A percentile compares a stretch with the other conserved stretches of the same genome.
Evolutionary conservation across 768 basidiomycete genomes (phyloP).

Genomic region (Pholiota molesta): DNA sequence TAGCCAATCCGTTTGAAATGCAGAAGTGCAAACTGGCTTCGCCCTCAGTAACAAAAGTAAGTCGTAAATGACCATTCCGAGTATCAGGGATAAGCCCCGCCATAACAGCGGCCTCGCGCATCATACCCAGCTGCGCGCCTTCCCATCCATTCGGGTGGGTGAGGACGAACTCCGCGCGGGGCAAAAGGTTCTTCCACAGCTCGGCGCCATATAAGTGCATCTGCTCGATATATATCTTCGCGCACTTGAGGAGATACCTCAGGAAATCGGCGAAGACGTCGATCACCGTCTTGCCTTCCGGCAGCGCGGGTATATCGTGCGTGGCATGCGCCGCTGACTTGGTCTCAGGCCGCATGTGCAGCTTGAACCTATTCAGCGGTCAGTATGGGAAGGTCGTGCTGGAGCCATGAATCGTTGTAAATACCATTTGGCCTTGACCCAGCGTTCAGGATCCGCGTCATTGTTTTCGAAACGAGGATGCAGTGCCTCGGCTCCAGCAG

Average conservation of each 20-base stretch:
- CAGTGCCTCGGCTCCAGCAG: too few species aligned
- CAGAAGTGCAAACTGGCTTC: slow-evolving; percentile 59
- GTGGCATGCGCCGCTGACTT: too few species aligned
- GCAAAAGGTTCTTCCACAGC: slow-evolving; percentile 36
- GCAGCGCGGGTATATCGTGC: too few species aligned
- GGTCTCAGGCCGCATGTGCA: slow-evolving; percentile 33
- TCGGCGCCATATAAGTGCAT: slow-evolving; percentile 42
- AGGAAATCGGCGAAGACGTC: slow-evolving; percentile 55
- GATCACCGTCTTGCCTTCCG: slow-evolving; percentile 35
- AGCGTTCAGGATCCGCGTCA: too few species aligned
- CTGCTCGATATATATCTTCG: slow-evolving; percentile 47
- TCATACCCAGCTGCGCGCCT: slow-evolving; percentile 53
- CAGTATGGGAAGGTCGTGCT: too few species aligned
- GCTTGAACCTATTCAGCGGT: slow-evolving; percentile 34
- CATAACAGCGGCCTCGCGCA: slow-evolving; percentile 52
- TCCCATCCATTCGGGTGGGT: slow-evolving; percentile 71
- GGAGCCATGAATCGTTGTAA: too few species aligned
- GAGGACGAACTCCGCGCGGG: slow-evolving; percentile 50
- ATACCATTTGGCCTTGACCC: too few species aligned
- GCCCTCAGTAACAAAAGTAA: slow-evolving; percentile 57
- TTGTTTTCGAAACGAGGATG: too few species aligned
- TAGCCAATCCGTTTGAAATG: too few species aligned
- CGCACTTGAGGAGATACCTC: slow-evolving; percentile 47
- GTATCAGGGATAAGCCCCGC: slow-evolving; percentile 53
- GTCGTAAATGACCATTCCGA: too few species aligned